These are phyloP conservation scores for Tillandsia fasciculata DNA, from an alignment of 176 grass and related monocot species.

Conservation along the genomic window DNA sequence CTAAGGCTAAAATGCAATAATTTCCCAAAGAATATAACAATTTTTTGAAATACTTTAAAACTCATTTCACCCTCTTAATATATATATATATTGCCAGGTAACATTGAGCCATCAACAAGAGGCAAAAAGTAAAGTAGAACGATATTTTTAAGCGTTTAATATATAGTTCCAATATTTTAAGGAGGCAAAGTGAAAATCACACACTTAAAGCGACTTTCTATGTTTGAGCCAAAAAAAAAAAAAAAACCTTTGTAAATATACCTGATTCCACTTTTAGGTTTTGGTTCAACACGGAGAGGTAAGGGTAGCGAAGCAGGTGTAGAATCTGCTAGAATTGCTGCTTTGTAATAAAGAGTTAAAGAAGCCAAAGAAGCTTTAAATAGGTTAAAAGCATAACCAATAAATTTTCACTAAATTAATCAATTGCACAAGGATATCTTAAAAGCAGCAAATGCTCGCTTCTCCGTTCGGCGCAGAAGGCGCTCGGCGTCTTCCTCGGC, in stretches of 20 bases:
- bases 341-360: slow-evolving; percentile 68
- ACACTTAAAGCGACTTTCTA: too few species aligned
- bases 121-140: too few species aligned
- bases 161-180: too few species aligned
- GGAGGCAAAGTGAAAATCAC: too few species aligned
- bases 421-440: slow-evolving; percentile 74
- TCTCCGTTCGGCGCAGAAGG: slow-evolving; percentile 83
- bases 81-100: too few species aligned
- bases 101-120: too few species aligned
- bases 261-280: slow-evolving; percentile 91
- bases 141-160: too few species aligned
- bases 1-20: too few species aligned
- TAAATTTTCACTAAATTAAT: neutral
- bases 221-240: neutral
- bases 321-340: slow-evolving; percentile 72
- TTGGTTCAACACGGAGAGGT: slow-evolving; percentile 77
- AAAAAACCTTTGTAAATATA: slow-evolving; percentile 16
- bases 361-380: slow-evolving; percentile 20
- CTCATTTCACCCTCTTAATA: too few species aligned
- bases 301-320: slow-evolving; percentile 48
- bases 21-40: too few species aligned
- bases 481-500: slow-evolving; percentile 96
- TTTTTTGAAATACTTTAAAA: too few species aligned
- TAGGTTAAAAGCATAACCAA: slow-evolving; percentile 1
- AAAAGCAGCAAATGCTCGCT: slow-evolving; percentile 93